Percentiles rank a stretch among this genome's conserved stretches.
Evolutionary conservation across 495 filamentous ascomycete species (phyloP).

Genomic region (Lichina pygmaea): DNA sequence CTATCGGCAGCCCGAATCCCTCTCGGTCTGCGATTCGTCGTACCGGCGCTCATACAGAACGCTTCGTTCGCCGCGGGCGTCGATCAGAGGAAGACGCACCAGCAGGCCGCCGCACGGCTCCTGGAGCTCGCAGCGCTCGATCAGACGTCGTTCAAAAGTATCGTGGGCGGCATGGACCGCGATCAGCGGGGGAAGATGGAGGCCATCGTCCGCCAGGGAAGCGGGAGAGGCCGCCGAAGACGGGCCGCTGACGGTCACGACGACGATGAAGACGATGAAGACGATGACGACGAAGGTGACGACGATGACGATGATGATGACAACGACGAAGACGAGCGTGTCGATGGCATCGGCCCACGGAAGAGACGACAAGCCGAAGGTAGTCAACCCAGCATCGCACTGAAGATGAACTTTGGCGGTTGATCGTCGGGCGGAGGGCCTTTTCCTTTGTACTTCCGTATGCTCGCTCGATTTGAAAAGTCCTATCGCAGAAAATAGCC

Average conservation of each 20-base stretch:
- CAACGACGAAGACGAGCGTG: slow-evolving; percentile 5
- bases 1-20: slow-evolving; percentile 22
- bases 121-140: slow-evolving; percentile 59
- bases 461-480: no score
- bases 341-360: slow-evolving; percentile 8
- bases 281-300: not conserved
- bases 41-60: slow-evolving; percentile 54
- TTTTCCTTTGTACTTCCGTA: no score
- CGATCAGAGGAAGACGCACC: not conserved
- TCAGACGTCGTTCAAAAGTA: slow-evolving; percentile 40
- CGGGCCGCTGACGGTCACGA: not conserved
- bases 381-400: slow-evolving; percentile 58
- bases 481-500: no score
- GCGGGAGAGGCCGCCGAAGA: slow-evolving; percentile 8
- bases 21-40: slow-evolving; percentile 40
- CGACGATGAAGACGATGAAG: not conserved
- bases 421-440: not conserved
- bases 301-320: not conserved
- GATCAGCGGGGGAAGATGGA: slow-evolving; percentile 57
- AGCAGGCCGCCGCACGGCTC: slow-evolving; percentile 47
- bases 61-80: slow-evolving; percentile 16
- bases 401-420: slow-evolving; percentile 66
- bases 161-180: slow-evolving; percentile 44
- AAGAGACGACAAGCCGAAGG: slow-evolving; percentile 17
- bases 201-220: slow-evolving; percentile 42